These are phyloP conservation scores for Fraxinus albicans DNA, from an alignment of 305 asterid genomes.

Conservation along the genomic window DNA sequence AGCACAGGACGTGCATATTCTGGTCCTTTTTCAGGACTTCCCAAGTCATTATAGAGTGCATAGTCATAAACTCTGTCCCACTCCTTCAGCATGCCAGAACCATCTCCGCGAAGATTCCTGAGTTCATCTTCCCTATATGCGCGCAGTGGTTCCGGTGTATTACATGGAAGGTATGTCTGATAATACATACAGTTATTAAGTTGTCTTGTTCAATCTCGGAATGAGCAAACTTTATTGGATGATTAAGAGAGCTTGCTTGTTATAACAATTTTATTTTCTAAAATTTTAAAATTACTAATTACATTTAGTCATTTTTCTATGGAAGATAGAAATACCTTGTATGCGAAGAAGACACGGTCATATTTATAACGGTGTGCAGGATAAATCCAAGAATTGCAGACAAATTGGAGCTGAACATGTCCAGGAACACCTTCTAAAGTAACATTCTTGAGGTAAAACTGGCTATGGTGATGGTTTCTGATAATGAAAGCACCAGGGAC, in stretches of 20 bases:
- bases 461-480: constrained; percentile 66
- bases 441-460: constrained; percentile 71
- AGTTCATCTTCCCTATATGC: constrained; percentile 58
- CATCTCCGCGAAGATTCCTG: constrained; percentile 53
- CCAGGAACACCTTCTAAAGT: constrained; percentile 67
- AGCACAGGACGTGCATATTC: constrained; percentile 60
- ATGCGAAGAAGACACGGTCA: constrained; percentile 69
- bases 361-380: constrained; percentile 58
- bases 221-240: constrained; percentile 15
- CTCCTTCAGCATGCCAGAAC: constrained; percentile 48
- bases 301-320: background rate
- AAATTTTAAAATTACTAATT: background rate
- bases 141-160: constrained; percentile 56
- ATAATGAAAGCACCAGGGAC: constrained; percentile 74
- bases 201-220: background rate
- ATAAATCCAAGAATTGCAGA: constrained; percentile 92
- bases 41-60: constrained; percentile 66
- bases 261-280: background rate
- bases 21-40: constrained; percentile 60
- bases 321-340: constrained; percentile 42
- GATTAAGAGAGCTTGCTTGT: background rate
- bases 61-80: constrained; percentile 83
- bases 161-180: constrained; percentile 61
- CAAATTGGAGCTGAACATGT: constrained; percentile 57
- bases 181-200: background rate